Conservation (phyloP, 805 yeast species). For the Suhomyces kilbournensis region DNA sequence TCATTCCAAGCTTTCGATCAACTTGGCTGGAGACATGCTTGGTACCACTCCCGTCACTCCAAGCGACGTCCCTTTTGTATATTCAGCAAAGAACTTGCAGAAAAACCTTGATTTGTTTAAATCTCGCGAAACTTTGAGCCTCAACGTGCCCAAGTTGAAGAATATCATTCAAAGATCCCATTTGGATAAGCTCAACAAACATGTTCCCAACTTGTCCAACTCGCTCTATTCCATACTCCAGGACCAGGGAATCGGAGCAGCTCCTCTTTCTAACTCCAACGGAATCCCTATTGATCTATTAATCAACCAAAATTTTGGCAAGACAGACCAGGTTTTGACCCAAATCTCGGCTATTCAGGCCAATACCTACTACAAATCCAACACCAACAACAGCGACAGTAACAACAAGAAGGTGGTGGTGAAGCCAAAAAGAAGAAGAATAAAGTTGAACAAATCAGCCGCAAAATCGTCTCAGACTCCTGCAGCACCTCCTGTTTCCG, state of each 20-base stretch:
- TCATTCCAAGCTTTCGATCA: slow-evolving; percentile 8
- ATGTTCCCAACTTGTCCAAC: slow-evolving; percentile 36
- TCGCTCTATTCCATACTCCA: slow-evolving; percentile 36
- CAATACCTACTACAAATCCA: slow-evolving; percentile 36
- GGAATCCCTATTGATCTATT: slow-evolving; percentile 42
- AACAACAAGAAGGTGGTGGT: slow-evolving; percentile 11
- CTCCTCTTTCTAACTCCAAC: slow-evolving; percentile 18
- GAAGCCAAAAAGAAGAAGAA: slow-evolving; percentile 44
- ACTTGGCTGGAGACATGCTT: slow-evolving; percentile 2
- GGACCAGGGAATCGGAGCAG: slow-evolving; percentile 12
- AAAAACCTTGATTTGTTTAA: slow-evolving; percentile 47
- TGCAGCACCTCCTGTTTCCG: neutral
- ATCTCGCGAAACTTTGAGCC: slow-evolving; percentile 77
- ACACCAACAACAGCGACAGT: slow-evolving; percentile 18
- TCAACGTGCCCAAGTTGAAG: slow-evolving; percentile 57
- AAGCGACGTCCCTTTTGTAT: slow-evolving; percentile 25
- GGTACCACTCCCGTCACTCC: neutral
- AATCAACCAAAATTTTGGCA: slow-evolving; percentile 21
- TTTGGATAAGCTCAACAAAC: slow-evolving; percentile 42
- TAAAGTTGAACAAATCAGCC: slow-evolving; percentile 25
- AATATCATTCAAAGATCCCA: slow-evolving; percentile 58
- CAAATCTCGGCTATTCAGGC: slow-evolving; percentile 47
- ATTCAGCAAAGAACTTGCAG: slow-evolving; percentile 52
- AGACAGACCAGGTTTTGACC: slow-evolving; percentile 35
- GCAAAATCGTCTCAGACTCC: neutral